phyloP scores from a whole-genome alignment of 805 yeast species.

The Zygoascus tannicola region DNA sequence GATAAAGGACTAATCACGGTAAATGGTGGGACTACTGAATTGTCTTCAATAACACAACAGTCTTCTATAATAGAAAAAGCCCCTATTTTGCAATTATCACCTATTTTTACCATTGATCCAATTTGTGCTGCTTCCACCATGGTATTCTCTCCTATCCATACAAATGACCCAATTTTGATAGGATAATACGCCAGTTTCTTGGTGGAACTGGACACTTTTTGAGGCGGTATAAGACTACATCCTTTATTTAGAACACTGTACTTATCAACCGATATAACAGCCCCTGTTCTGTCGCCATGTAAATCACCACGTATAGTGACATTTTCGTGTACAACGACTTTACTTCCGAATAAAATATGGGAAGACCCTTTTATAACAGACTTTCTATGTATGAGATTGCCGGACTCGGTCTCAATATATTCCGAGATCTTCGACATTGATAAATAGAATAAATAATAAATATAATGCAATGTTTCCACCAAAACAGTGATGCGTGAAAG shows the following conservation, averaged over 20 bases:
- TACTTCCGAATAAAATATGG: constrained; percentile 31
- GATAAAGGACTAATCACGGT: constrained; percentile 30
- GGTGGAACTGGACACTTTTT: constrained; percentile 9
- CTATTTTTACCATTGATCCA: constrained; percentile 31
- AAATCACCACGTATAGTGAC: constrained; percentile 30
- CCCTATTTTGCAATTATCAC: constrained; percentile 28
- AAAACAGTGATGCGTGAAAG: too few species aligned
- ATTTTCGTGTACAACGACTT: constrained; percentile 25
- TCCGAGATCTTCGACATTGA: constrained; percentile 1
- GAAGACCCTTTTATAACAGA: constrained; percentile 30
- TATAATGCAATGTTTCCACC: too few species aligned
- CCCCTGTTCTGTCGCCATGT: constrained; percentile 19
- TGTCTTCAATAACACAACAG: constrained; percentile 28
- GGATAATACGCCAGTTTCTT: constrained; percentile 23
- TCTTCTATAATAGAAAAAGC: constrained; percentile 30
- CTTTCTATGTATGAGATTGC: constrained; percentile 28
- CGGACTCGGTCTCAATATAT: constrained; percentile 24
- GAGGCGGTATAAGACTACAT: constrained; percentile 27
- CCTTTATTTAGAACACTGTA: constrained; percentile 23
- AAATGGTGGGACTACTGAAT: constrained; percentile 27
- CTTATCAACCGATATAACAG: constrained; percentile 30
- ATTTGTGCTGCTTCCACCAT: constrained; percentile 30
- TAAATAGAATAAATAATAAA: too few species aligned
- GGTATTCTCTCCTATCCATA: constrained; percentile 27
- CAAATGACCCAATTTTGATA: constrained; percentile 30